These are phyloP conservation scores for Phylloporus sp. DNA, from an alignment of 1,284 basidiomycete genomes.

Conservation along the genomic window DNA sequence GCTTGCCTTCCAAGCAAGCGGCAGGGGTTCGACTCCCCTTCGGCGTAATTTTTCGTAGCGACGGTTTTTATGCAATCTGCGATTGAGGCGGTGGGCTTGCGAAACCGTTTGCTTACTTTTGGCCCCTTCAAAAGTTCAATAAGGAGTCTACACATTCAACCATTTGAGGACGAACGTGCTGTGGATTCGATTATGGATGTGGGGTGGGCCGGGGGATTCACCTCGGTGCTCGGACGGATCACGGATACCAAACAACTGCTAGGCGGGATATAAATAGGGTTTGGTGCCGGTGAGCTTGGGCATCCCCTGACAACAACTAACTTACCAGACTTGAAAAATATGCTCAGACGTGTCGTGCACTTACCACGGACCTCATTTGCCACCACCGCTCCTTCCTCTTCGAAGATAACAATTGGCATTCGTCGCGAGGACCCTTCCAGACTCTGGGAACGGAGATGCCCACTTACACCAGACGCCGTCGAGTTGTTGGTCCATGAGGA, in stretches of 20 bases:
- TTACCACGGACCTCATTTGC: constrained; percentile 31
- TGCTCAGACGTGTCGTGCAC: constrained; percentile 30
- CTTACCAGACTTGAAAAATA: background rate
- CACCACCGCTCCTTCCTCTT: constrained; percentile 27
- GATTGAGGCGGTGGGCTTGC: background rate
- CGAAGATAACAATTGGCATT: constrained; percentile 63
- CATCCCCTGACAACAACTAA: background rate
- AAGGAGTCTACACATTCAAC: background rate
- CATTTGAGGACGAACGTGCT: background rate
- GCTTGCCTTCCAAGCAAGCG: constrained; percentile 88
- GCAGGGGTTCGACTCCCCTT: constrained; percentile 84
- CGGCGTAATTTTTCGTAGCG: constrained; percentile 55
- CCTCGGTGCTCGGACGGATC: constrained; percentile 5
- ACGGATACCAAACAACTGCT: constrained; percentile 8
- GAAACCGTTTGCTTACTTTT: background rate
- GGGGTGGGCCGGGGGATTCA: background rate
- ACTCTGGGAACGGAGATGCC: constrained; percentile 89
- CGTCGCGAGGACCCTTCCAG: constrained; percentile 81
- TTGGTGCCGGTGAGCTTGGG: background rate
- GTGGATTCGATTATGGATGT: background rate
- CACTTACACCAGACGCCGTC: constrained; percentile 81
- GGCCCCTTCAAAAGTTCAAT: background rate
- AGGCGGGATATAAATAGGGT: background rate
- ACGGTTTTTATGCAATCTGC: background rate
- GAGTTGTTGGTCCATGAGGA: constrained; percentile 62